These are phyloP conservation scores for Fusarium sp. DNA, from an alignment of 2,329 filamentous ascomycete species.

Conservation along the genomic window DNA sequence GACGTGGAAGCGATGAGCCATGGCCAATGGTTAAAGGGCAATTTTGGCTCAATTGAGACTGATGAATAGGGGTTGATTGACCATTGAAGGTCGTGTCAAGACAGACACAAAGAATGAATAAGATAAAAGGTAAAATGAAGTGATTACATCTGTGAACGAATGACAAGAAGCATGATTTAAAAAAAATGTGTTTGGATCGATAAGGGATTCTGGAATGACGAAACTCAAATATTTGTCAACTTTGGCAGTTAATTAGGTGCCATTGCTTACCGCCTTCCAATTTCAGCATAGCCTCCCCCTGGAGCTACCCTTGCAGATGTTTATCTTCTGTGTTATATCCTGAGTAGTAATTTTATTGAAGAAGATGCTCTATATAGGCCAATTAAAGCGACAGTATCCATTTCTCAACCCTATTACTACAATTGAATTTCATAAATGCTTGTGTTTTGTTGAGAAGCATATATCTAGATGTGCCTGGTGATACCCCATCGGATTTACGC, in stretches of 20 bases:
- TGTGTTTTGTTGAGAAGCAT: too few relatives aligned
- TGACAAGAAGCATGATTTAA: conserved; percentile 30
- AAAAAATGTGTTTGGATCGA: conserved; percentile 7
- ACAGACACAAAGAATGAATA: not conserved
- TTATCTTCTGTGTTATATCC: too few relatives aligned
- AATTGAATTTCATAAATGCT: too few relatives aligned
- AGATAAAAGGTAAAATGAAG: not conserved
- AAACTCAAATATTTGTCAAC: conserved; percentile 18
- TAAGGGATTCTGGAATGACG: not conserved
- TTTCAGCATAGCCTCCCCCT: conserved; percentile 1
- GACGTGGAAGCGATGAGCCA: conserved; percentile 45
- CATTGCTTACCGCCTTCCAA: conserved; percentile 8
- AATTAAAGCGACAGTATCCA: accelerated
- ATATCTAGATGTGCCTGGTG: too few relatives aligned
- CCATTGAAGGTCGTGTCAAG: conserved; percentile 9
- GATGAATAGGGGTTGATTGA: conserved; percentile 8
- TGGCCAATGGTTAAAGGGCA: conserved; percentile 15
- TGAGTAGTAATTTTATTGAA: too few relatives aligned
- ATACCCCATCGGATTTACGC: too few relatives aligned
- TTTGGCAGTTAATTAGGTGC: conserved; percentile 17
- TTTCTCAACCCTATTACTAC: too few relatives aligned
- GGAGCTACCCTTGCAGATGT: too few relatives aligned
- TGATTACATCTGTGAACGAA: conserved; percentile 42
- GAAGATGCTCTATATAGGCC: too few relatives aligned
- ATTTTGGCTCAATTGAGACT: conserved; percentile 13